Evolutionary conservation across 2,329 filamentous ascomycete genomes (phyloP), one percentile per base, ranked within the genome.

Genomic region (Fusarium illudens): DNA sequence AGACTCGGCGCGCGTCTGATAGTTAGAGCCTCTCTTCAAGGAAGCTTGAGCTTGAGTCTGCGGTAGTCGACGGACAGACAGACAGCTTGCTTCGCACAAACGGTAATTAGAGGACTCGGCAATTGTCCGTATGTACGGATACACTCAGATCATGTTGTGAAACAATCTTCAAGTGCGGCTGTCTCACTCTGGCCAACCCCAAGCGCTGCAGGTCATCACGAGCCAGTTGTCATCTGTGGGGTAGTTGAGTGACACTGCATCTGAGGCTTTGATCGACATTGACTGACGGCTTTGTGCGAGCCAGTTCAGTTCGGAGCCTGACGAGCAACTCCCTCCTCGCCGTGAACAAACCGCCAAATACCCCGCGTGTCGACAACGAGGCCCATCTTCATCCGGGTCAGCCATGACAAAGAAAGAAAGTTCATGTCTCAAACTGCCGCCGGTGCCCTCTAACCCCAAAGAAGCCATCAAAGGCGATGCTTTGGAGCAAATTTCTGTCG

Each of bases 171-270:
- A 36, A 44, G 49, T 53, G 58, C 49, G 32, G 30, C 34, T 58
- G 50, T 58, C 65, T 56, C 61, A 60, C 61, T 50, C 42, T 48
- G 50, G 29, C 42, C 62, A 62, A 49, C 49, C 55, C 49, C 34
- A 63, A 48, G 34, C 39, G 32, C 59, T 64, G 67, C 69, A 68
- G 55, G 67, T 49, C 57, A 67, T 72, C 70, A 67, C 56, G 60
- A 69, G 65, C 60, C 64, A 68, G 53, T 44, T 68, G 55, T 66
- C 67, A 53, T 59, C 54, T 64, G 61, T 68, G 67, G 66, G 64
- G 63, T 63, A 62, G 30, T 22, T 55, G 61, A 58, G 51, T 36
- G 58, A 62, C 46, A 62, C 48, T 56, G 30, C 65, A 46, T 50
- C 62, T 51, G 53, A 58, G 51, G 51, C 19, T 64, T 19, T 50